These are phyloP conservation scores for Cinnamomum micranthum DNA, from an alignment of 164 flowering plant genomes.

Conservation along the genomic window DNA sequence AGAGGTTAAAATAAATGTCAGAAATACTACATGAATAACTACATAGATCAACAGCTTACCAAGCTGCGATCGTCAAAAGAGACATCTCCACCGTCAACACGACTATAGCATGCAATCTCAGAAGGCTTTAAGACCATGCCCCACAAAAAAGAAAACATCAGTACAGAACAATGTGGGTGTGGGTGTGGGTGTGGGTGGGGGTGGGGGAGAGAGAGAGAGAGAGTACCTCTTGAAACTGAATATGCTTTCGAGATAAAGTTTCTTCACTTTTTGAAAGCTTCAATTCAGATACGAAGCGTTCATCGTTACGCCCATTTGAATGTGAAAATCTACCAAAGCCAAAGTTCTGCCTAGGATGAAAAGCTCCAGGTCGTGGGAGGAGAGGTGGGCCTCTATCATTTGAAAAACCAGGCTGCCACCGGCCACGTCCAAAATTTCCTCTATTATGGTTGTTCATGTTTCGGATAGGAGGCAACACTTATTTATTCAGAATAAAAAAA, in stretches of 20 bases:
- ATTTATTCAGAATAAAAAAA: neutral
- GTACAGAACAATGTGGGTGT: neutral
- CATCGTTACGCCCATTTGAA: constrained; percentile 60
- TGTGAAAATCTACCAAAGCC: constrained; percentile 49
- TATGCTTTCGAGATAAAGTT: constrained; percentile 74
- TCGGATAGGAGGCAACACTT: constrained; percentile 71
- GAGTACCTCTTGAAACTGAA: constrained; percentile 78
- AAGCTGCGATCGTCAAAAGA: constrained; percentile 86
- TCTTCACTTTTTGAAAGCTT: constrained; percentile 90
- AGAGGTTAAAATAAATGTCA: neutral
- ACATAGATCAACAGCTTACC: constrained; percentile 41
- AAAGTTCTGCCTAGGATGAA: constrained; percentile 57
- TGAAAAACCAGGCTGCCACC: constrained; percentile 49
- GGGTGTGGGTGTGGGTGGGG: neutral
- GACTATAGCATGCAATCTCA: constrained; percentile 92
- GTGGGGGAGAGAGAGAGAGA: neutral
- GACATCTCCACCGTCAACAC: constrained; percentile 83
- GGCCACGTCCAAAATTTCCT: constrained; percentile 74
- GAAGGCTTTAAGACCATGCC: constrained; percentile 52
- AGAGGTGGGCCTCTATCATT: constrained; percentile 69
- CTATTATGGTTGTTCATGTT: constrained; percentile 43
- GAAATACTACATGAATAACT: neutral
- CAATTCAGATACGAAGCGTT: constrained; percentile 85
- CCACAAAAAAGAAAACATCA: neutral
- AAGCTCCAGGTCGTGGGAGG: constrained; percentile 84